Evolutionary conservation across 176 grass and related monocot species (phyloP).

Genomic region (Juncus effusus): DNA sequence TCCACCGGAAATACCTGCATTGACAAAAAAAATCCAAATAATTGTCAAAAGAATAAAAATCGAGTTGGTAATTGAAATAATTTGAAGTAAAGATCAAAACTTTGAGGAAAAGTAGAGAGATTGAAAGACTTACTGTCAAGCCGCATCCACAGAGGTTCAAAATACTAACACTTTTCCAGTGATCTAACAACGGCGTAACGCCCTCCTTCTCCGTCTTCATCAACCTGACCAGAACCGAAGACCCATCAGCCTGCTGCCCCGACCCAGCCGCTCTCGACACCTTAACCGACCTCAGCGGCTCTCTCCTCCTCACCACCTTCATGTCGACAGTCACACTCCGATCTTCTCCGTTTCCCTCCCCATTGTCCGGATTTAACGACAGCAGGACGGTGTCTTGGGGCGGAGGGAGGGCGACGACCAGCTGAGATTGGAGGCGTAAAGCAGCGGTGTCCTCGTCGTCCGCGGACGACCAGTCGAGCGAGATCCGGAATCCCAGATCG

Average conservation of each 20-base stretch:
- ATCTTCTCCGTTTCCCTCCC: conserved; percentile 21
- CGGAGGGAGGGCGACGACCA: conserved; percentile 81
- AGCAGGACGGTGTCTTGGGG: conserved; percentile 70
- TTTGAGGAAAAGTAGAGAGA: background rate
- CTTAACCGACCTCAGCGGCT: conserved; percentile 59
- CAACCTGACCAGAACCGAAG: conserved; percentile 59
- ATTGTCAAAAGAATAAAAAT: background rate
- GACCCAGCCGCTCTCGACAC: conserved; percentile 62
- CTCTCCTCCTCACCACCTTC: conserved; percentile 62
- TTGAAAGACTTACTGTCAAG: conserved; percentile 51
- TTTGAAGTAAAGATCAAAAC: background rate
- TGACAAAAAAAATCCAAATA: background rate
- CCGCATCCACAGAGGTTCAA: conserved; percentile 79
- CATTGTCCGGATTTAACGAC: conserved; percentile 36
- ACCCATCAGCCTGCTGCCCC: conserved; percentile 65
- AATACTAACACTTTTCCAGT: conserved; percentile 58
- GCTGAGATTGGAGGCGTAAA: conserved; percentile 86
- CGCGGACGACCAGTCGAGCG: conserved; percentile 69
- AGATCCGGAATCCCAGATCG: conserved; percentile 75
- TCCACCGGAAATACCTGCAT: conserved; percentile 80
- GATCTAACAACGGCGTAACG: conserved; percentile 61
- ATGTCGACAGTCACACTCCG: conserved; percentile 49
- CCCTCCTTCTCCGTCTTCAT: conserved; percentile 58
- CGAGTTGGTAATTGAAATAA: conserved; percentile 3
- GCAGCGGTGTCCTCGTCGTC: conserved; percentile 89